Percentiles rank a stretch among this genome's conserved stretches.
Conservation (phyloP, 2,329 filamentous ascomycete genomes). For the Zalaria sp. region DNA sequence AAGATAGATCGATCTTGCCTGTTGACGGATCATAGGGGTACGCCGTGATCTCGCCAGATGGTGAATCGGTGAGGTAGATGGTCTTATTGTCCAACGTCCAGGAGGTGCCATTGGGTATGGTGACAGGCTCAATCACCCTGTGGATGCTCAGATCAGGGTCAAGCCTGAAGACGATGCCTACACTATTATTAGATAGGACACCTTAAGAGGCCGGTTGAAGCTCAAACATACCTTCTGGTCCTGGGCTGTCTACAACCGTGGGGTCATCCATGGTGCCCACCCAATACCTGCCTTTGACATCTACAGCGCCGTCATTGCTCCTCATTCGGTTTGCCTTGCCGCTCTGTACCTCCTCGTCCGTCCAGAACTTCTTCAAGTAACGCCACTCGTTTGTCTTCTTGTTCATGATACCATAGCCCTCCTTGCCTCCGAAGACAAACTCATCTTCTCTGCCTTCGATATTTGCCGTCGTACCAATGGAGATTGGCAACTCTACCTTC, state of each 20-base stretch:
- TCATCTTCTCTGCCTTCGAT: conserved; percentile 50
- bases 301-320: conserved; percentile 70
- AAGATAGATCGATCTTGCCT: conserved; percentile 49
- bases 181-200: background rate
- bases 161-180: conserved; percentile 63
- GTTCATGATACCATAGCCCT: conserved; percentile 67
- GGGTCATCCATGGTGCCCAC: conserved; percentile 79
- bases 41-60: conserved; percentile 53
- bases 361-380: conserved; percentile 45
- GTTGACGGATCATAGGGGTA: conserved; percentile 58
- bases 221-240: conserved; percentile 2
- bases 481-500: conserved; percentile 40
- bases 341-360: conserved; percentile 27
- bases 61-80: conserved; percentile 75
- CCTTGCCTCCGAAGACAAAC: conserved; percentile 67
- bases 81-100: conserved; percentile 62
- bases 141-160: conserved; percentile 46
- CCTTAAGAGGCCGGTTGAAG: too few species aligned
- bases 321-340: conserved; percentile 34
- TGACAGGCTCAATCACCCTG: conserved; percentile 42
- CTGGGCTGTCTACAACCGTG: conserved; percentile 10
- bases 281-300: conserved; percentile 72
- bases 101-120: conserved; percentile 72
- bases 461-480: conserved; percentile 55
- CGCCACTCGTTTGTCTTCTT: conserved; percentile 40